These are phyloP conservation scores for Durusdinium trenchii DNA, from an alignment of 73 alveolate genomes.

Conservation along the genomic window DNA sequence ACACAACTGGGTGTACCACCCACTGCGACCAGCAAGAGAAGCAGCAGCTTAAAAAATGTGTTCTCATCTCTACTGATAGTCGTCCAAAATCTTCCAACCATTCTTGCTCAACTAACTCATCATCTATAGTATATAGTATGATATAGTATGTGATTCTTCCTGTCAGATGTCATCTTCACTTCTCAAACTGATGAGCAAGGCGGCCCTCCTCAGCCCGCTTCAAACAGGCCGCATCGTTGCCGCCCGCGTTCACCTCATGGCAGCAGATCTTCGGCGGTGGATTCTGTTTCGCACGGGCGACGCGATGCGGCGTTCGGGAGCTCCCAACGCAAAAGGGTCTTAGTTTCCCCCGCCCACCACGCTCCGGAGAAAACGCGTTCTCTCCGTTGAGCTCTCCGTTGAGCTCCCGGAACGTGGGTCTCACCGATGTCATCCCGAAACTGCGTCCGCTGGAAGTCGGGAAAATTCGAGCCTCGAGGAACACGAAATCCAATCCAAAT, in stretches of 20 bases:
- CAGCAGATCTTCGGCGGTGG: background rate
- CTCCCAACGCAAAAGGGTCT: background rate
- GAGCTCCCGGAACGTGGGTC: constrained; percentile 24
- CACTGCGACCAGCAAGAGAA: too few species aligned
- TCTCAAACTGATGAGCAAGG: too few species aligned
- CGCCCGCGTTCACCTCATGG: constrained; percentile 54
- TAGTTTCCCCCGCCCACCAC: background rate
- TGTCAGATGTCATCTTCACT: too few species aligned
- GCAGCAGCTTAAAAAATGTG: too few species aligned
- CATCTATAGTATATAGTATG: too few species aligned
- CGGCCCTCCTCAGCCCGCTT: constrained; percentile 89
- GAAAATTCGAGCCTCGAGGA: constrained; percentile 39
- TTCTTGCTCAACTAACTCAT: too few species aligned
- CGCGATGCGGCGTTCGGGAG: background rate
- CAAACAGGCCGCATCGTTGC: constrained; percentile 82
- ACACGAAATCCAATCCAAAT: background rate
- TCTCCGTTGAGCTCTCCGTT: background rate
- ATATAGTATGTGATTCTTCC: too few species aligned
- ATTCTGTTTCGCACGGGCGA: background rate
- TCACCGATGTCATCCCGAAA: constrained; percentile 87
- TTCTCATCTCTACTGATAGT: too few species aligned
- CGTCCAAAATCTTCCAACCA: too few species aligned
- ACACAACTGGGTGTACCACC: too few species aligned
- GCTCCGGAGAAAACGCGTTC: background rate
- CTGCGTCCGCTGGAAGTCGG: constrained; percentile 65